Conservation (phyloP, 108 stramenopile genomes). For the Epipyxis sp. region DNA sequence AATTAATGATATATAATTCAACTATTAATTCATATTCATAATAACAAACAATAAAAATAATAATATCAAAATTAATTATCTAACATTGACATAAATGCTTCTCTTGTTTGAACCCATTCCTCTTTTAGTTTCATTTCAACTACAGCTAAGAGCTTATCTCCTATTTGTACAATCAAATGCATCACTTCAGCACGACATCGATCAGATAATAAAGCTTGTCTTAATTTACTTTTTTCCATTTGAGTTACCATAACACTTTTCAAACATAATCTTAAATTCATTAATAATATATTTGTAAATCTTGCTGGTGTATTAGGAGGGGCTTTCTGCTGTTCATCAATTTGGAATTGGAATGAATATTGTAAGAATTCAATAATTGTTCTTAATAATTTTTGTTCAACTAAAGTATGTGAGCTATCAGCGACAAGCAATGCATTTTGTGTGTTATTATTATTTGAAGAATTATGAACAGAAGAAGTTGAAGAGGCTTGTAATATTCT, state of each 20-base stretch:
- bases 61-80: background rate
- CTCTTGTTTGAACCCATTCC: constrained; percentile 10
- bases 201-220: background rate
- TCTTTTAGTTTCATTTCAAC: background rate
- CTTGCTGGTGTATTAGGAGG: too few species aligned
- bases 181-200: background rate
- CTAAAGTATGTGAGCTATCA: too few species aligned
- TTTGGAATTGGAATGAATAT: background rate
- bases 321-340: background rate
- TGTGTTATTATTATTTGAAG: too few species aligned
- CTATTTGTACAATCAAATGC: constrained; percentile 1
- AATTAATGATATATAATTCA: too few species aligned
- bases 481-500: background rate
- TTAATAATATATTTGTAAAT: too few species aligned
- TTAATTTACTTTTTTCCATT: background rate
- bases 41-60: too few species aligned
- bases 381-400: background rate
- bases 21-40: too few species aligned
- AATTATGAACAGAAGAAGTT: background rate
- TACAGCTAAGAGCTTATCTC: background rate
- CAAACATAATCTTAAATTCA: background rate
- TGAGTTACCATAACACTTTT: constrained; percentile 10
- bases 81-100: constrained; percentile 11
- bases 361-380: background rate
- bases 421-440: too few species aligned